Conservation (phyloP, 2,329 filamentous ascomycete genomes). For the Chaetothyriales sp. region DNA sequence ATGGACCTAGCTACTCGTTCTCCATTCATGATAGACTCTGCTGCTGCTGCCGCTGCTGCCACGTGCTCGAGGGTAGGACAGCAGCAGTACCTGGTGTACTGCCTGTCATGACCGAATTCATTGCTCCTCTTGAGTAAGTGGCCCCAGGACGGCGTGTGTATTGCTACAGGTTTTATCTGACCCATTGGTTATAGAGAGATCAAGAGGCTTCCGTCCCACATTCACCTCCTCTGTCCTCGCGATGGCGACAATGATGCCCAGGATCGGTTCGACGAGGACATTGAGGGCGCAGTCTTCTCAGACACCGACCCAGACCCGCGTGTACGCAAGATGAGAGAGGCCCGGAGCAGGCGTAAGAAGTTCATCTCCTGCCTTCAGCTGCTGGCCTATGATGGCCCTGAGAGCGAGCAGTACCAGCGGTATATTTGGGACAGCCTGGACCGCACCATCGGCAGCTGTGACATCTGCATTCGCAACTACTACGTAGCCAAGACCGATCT, state of each 20-base stretch:
- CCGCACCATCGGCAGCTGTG: conserved; percentile 46
- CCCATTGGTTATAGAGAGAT: conserved; percentile 19
- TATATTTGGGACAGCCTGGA: conserved; percentile 46
- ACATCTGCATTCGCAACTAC: conserved; percentile 58
- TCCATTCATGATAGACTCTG: background rate
- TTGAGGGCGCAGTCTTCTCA: background rate
- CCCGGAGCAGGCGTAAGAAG: conserved; percentile 41
- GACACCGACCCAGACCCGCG: conserved; percentile 15
- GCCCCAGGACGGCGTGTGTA: no score
- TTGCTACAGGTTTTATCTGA: background rate
- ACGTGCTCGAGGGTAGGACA: background rate
- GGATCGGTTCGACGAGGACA: conserved; percentile 45
- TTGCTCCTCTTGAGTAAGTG: conserved; percentile 28
- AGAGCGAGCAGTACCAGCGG: conserved; percentile 43
- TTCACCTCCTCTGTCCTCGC: conserved; percentile 56
- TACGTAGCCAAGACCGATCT: conserved; percentile 52
- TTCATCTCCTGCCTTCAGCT: conserved; percentile 55
- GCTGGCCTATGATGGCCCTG: conserved; percentile 49
- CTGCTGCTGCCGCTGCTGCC: background rate
- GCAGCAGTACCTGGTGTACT: background rate
- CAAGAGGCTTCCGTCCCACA: conserved; percentile 29
- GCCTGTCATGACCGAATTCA: conserved; percentile 24
- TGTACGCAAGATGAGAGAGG: conserved; percentile 38
- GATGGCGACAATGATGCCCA: conserved; percentile 43
- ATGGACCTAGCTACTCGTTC: background rate